Percentiles rank a stretch among this genome's conserved stretches.
These are phyloP conservation scores for Corchorus olitorius DNA, from an alignment of 345 rosid species.

Conservation along the genomic window DNA sequence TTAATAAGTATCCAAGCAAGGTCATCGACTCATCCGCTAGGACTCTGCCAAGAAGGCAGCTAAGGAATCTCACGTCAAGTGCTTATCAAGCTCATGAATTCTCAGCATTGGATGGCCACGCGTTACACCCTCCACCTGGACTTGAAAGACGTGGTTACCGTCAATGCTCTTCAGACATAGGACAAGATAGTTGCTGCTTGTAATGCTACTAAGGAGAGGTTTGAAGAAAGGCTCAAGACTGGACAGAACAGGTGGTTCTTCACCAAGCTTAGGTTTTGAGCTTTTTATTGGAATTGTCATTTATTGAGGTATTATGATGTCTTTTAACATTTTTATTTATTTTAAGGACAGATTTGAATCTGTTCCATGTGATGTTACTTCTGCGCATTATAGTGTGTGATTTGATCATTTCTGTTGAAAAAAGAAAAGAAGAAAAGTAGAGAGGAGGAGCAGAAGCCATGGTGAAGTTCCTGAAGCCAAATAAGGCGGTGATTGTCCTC, in stretches of 20 bases:
- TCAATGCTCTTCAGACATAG: slow-evolving; percentile 39
- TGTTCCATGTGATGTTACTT: slow-evolving; percentile 6
- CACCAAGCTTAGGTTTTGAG: slow-evolving; percentile 62
- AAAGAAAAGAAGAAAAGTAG: too few species aligned
- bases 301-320: background rate
- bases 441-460: too few species aligned
- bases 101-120: slow-evolving; percentile 62
- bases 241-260: slow-evolving; percentile 71
- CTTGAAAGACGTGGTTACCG: slow-evolving; percentile 50
- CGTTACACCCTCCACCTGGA: slow-evolving; percentile 67
- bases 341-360: slow-evolving; percentile 14
- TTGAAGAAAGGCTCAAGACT: slow-evolving; percentile 65
- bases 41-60: slow-evolving; percentile 64
- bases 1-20: slow-evolving; percentile 59
- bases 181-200: slow-evolving; percentile 54
- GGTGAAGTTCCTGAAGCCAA: too few species aligned
- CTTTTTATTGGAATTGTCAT: background rate
- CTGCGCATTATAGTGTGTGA: background rate
- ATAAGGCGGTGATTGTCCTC: too few species aligned
- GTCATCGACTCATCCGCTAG: slow-evolving; percentile 38
- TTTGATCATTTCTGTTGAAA: background rate
- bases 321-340: background rate
- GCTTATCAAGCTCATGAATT: slow-evolving; percentile 57
- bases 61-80: too few species aligned
- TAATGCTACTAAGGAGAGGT: slow-evolving; percentile 55